Base-by-base conservation (phyloP, 148 eudicot species). In the Rhododendron henanense region DNA sequence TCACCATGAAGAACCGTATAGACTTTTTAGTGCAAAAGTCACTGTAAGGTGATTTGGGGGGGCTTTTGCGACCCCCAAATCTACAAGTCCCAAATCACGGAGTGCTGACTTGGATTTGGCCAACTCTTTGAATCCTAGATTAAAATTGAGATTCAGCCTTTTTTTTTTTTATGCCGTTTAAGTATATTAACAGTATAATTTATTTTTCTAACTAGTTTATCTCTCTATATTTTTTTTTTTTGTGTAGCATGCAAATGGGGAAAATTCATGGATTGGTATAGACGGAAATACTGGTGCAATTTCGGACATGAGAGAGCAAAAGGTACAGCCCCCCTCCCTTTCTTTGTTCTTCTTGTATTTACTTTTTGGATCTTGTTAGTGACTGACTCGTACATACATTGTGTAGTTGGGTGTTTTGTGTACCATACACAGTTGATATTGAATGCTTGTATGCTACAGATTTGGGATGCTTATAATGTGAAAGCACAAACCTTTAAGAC, bases 401-500 rank as follows among this genome's bases (percentile, higher is more conserved):
- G 15, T 11, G 14, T 48, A 51, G 85, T 16, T n/a, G n/a, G 39
- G 23, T 51, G 33, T 8, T 74, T 8, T 74, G 18, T 35, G 16
- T 59, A 59, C 65, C 65, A 59, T 6, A 59, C 21, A 19, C n/a
- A 59, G 2, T 59, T 59, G n/a, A 59, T 5, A 59, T 59, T 23
- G 13, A 14, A 13, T 65, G 55, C 53, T 31, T 6, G 13, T 33
- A 14, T 74, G 79, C 84, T 82, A 39, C 89, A 96, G 99, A 96
- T 96, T 41, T 96, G 98, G 98, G 98, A 95, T 90, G 93, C 99
- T 78, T 96, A 93, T 87, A 91, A 96, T 2, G 99, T 94, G 63
- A 96, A 96, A 92, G 94, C 95, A 19, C 99, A 96, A 85, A 94
- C 99, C 59, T 96, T 95, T 81, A 96, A 96, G 90, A 96, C 96